Evolutionary conservation across 2,329 filamentous ascomycete genomes (phyloP).

Genomic region (Aureobasidium uvarum): DNA sequence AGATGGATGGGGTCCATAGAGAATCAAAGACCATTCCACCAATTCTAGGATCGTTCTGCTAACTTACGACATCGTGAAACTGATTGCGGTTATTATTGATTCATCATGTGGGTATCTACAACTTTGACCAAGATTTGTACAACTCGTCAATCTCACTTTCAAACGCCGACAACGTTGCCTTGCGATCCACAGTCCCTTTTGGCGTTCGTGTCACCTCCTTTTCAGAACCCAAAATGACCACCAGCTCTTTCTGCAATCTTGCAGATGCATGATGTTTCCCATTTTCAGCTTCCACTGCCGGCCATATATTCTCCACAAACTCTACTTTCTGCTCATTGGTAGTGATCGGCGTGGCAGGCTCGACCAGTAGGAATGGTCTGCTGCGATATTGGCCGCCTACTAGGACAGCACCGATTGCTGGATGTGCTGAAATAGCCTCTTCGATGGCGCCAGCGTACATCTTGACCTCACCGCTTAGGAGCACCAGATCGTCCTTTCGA

Average conservation of each 20-base stretch:
- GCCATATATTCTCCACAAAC: constrained; percentile 20
- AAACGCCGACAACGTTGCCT: constrained; percentile 3
- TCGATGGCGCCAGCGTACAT: constrained; percentile 24
- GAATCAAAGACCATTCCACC: constrained; percentile 17
- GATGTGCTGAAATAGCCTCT: constrained; percentile 12
- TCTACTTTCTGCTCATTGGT: background rate
- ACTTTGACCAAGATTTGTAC: constrained; percentile 9
- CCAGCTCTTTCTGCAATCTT: background rate
- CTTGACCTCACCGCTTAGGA: constrained; percentile 24
- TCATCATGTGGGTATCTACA: background rate
- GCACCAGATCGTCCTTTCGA: constrained; percentile 21
- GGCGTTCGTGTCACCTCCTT: constrained; percentile 13
- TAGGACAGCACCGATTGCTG: background rate
- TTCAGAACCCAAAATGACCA: background rate
- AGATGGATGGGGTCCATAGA: constrained; percentile 12
- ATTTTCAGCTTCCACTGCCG: constrained; percentile 16
- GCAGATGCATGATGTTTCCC: constrained; percentile 11
- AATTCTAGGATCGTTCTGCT: background rate
- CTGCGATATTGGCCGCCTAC: constrained; percentile 20
- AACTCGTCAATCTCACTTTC: constrained; percentile 13
- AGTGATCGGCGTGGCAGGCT: background rate
- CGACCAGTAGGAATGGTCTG: constrained; percentile 24
- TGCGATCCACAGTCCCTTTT: constrained; percentile 21
- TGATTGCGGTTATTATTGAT: too few relatives aligned
- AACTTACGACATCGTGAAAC: background rate